Conservation (phyloP, 139 green algal genomes). For the Chlamydomonas sphaeroides region DNA sequence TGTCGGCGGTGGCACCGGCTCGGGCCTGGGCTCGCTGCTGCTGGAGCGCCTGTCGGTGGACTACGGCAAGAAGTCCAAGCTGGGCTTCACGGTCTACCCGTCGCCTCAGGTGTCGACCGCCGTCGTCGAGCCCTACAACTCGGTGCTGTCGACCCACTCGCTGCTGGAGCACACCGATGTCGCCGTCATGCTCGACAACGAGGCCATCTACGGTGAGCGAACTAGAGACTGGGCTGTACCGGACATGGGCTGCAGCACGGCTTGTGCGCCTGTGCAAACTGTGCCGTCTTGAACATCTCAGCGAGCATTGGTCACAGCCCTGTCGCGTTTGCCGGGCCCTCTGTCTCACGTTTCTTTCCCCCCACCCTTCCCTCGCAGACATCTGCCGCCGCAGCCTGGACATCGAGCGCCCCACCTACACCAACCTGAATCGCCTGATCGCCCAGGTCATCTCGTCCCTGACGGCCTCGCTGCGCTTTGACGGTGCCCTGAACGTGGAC, state of each 20-base stretch:
- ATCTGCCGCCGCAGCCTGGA: slow-evolving; percentile 97
- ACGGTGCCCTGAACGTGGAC: slow-evolving; percentile 97
- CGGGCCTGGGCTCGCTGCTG: slow-evolving; percentile 95
- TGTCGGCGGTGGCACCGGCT: slow-evolving; percentile 95
- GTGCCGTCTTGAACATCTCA: too few species aligned
- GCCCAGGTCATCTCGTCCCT: slow-evolving; percentile 95
- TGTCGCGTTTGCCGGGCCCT: too few species aligned
- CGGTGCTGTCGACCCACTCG: slow-evolving; percentile 95
- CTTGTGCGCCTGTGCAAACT: too few species aligned
- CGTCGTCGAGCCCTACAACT: slow-evolving; percentile 98
- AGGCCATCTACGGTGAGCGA: slow-evolving; percentile 98
- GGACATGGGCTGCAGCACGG: too few species aligned
- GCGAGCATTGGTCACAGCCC: too few species aligned
- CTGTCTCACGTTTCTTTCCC: neutral
- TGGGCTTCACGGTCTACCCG: slow-evolving; percentile 97
- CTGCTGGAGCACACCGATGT: slow-evolving; percentile 98
- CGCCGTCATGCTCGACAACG: slow-evolving; percentile 97
- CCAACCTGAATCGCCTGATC: slow-evolving; percentile 96
- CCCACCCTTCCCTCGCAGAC: too few species aligned
- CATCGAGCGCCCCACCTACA: slow-evolving; percentile 97
- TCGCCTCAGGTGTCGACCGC: slow-evolving; percentile 95
- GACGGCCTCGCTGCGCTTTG: slow-evolving; percentile 95
- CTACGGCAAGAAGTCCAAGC: slow-evolving; percentile 99
- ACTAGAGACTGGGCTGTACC: too few species aligned
- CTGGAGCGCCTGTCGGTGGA: slow-evolving; percentile 97